phyloP scores from a whole-genome alignment of 768 basidiomycete genomes.

The Russula sp. region DNA sequence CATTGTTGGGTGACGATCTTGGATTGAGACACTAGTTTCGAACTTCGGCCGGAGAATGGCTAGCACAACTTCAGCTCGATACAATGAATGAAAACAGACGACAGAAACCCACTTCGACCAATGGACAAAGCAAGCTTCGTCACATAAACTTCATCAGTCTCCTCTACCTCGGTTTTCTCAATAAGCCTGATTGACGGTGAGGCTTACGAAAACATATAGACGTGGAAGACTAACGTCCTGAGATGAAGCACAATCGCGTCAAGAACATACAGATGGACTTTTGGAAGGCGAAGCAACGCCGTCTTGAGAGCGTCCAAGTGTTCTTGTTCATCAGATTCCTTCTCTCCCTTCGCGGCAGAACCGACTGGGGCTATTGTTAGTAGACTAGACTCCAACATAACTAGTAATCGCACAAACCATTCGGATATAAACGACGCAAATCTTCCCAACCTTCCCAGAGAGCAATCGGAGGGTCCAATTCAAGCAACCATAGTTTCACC shows the following conservation, averaged over 20 bases:
- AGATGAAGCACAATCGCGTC: conserved; percentile 74
- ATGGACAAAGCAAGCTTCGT: conserved; percentile 84
- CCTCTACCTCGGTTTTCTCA: conserved; percentile 58
- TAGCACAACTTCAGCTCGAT: conserved; percentile 26
- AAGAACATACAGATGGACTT: conserved; percentile 73
- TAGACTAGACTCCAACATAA: background rate
- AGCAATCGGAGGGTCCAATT: conserved; percentile 80
- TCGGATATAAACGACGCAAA: conserved; percentile 78
- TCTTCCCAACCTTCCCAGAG: conserved; percentile 93
- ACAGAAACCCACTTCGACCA: conserved; percentile 60
- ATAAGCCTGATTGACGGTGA: conserved; percentile 46
- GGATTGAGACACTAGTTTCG: conserved; percentile 81
- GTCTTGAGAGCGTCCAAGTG: conserved; percentile 53
- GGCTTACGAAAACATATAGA: background rate
- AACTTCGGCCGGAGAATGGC: conserved; percentile 75
- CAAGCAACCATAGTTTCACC: conserved; percentile 86
- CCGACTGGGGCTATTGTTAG: conserved; percentile 36
- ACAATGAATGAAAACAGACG: background rate
- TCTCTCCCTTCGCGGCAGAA: conserved; percentile 44
- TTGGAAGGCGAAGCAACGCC: conserved; percentile 64
- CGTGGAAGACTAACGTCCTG: conserved; percentile 37
- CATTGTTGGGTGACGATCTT: conserved; percentile 80
- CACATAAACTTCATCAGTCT: conserved; percentile 71
- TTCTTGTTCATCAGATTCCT: conserved; percentile 44
- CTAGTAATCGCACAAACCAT: conserved; percentile 30